Evolutionary conservation across 192 early-diverging fungal species (phyloP).

Genomic region (Glomus cerebriforme): DNA sequence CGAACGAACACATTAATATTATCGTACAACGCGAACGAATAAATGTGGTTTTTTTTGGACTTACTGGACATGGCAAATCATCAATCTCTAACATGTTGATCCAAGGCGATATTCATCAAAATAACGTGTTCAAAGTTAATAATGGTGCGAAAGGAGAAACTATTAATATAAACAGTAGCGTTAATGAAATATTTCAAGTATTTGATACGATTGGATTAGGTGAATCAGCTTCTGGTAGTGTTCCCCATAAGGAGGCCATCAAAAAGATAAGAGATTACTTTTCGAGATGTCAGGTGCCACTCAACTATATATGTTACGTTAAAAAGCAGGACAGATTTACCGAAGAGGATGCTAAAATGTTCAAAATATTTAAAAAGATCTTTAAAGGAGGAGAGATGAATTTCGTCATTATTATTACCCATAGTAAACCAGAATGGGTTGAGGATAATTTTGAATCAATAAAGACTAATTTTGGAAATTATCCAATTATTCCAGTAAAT

Average conservation of each 20-base stretch:
- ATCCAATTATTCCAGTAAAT: slow-evolving; percentile 24
- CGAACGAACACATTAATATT: too few relatives aligned
- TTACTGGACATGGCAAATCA: slow-evolving; percentile 32
- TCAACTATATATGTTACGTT: slow-evolving; percentile 34
- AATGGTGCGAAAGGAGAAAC: slow-evolving; percentile 19
- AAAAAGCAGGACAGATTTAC: slow-evolving; percentile 22
- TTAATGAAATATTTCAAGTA: slow-evolving; percentile 22
- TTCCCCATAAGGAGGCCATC: not conserved
- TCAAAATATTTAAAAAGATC: slow-evolving; percentile 31
- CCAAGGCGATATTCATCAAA: slow-evolving; percentile 26
- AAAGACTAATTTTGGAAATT: slow-evolving; percentile 24
- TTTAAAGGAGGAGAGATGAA: slow-evolving; percentile 24
- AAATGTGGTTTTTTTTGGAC: slow-evolving; percentile 28
- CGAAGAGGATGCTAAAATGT: slow-evolving; percentile 16
- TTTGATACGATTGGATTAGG: slow-evolving; percentile 34
- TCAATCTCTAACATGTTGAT: slow-evolving; percentile 33
- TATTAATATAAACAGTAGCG: not conserved
- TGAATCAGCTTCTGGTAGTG: not conserved
- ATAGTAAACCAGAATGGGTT: slow-evolving; percentile 28
- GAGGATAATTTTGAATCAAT: slow-evolving; percentile 7
- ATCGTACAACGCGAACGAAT: not conserved
- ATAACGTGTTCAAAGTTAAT: slow-evolving; percentile 13
- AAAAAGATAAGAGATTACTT: slow-evolving; percentile 15
- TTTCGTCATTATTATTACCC: slow-evolving; percentile 32
- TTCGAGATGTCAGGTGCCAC: not conserved